These are phyloP conservation scores for Pythium aristosporum DNA, from an alignment of 352 stramenopile species.

Conservation along the genomic window DNA sequence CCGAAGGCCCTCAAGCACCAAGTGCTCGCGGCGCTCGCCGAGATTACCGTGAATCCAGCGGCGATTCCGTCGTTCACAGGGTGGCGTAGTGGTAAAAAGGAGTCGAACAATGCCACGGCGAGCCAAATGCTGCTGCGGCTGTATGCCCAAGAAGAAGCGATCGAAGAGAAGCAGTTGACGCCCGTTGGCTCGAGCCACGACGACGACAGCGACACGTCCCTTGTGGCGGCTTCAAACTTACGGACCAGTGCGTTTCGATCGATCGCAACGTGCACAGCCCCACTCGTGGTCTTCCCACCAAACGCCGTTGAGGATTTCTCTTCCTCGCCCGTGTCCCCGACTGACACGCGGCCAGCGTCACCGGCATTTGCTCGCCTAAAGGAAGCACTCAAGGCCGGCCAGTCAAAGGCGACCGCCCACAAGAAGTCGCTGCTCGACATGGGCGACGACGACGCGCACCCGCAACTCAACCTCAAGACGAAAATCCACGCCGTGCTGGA, in stretches of 20 bases:
- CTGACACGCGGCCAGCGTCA: constrained; percentile 36
- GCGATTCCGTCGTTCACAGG: constrained; percentile 62
- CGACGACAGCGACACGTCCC: not conserved
- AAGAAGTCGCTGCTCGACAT: constrained; percentile 34
- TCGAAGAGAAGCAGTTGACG: constrained; percentile 29
- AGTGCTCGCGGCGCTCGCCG: constrained; percentile 53
- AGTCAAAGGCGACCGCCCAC: constrained; percentile 23
- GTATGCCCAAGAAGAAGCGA: constrained; percentile 60
- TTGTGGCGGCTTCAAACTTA: constrained; percentile 32
- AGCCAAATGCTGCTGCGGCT: constrained; percentile 66
- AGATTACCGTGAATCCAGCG: constrained; percentile 72
- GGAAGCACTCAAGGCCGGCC: constrained; percentile 58
- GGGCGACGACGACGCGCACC: constrained; percentile 35
- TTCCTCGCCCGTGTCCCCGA: constrained; percentile 12
- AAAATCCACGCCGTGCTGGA: constrained; percentile 71
- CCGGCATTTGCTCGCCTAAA: constrained; percentile 72
- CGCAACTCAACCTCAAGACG: constrained; percentile 59
- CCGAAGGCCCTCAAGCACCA: constrained; percentile 65
- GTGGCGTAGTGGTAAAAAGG: constrained; percentile 53
- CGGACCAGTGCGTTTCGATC: constrained; percentile 55
- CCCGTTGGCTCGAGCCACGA: not conserved
- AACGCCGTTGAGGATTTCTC: constrained; percentile 14
- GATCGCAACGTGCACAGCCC: constrained; percentile 41
- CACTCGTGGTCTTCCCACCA: constrained; percentile 38
- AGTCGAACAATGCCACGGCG: constrained; percentile 49